These are phyloP conservation scores for Isatis tinctoria DNA, from an alignment of 345 rosid species.

Conservation along the genomic window DNA sequence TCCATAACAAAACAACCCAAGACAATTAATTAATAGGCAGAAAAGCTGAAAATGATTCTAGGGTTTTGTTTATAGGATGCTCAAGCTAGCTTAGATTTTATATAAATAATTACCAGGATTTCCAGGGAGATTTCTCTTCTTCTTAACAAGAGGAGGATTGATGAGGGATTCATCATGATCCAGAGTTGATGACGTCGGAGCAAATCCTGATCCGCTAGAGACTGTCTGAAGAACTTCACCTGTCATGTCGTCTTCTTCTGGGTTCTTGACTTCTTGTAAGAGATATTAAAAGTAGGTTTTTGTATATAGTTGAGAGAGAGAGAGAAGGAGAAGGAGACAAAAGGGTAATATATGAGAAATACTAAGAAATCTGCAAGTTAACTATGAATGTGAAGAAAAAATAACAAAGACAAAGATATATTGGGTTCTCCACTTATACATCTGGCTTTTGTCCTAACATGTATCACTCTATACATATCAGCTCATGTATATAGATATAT, in stretches of 20 bases:
- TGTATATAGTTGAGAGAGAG: conserved; percentile 26
- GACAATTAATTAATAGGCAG: background rate
- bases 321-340: conserved; percentile 22
- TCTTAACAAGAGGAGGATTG: conserved; percentile 54
- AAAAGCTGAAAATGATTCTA: background rate
- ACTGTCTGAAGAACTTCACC: conserved; percentile 38
- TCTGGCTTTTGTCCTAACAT: conserved; percentile 23
- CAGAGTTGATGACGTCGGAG: conserved; percentile 35
- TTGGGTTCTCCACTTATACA: conserved; percentile 36
- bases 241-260: conserved; percentile 33
- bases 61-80: conserved; percentile 24
- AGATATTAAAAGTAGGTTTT: conserved; percentile 30
- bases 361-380: conserved; percentile 20
- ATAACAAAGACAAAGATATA: conserved; percentile 30
- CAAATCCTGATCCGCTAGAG: conserved; percentile 40
- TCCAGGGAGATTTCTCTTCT: conserved; percentile 96
- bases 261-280: conserved; percentile 26
- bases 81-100: background rate
- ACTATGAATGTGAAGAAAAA: conserved; percentile 15
- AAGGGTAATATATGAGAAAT: conserved; percentile 14
- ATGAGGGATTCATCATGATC: conserved; percentile 29
- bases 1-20: conserved; percentile 3
- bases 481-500: conserved; percentile 2
- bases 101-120: conserved; percentile 55
- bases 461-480: conserved; percentile 2